Conservation (phyloP, 768 basidiomycete species). For the Lactarius psammicola region DNA sequence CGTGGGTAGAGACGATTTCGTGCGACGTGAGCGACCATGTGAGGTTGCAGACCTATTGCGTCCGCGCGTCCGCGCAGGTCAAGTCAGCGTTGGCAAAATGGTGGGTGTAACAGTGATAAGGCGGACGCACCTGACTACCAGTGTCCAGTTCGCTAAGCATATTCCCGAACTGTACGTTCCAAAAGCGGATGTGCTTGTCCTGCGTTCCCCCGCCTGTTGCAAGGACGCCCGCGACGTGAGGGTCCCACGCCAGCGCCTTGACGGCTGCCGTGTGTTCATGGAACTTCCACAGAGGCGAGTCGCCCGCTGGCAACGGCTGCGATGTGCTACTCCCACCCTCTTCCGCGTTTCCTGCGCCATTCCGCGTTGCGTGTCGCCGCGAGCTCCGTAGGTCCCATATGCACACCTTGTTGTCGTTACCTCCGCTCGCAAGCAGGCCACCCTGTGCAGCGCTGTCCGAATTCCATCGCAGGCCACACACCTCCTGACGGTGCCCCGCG, state of each 20-base stretch:
- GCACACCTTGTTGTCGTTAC: conserved; percentile 99
- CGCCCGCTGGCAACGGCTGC: conserved; percentile 41
- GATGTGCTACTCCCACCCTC: conserved; percentile 32
- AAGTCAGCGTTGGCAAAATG: background rate
- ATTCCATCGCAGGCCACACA: conserved; percentile 95
- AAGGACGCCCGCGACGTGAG: conserved; percentile 85
- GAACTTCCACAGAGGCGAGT: conserved; percentile 86
- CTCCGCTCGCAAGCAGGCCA: conserved; percentile 83
- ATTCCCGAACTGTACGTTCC: conserved; percentile 87
- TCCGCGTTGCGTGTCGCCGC: conserved; percentile 38
- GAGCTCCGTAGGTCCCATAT: conserved; percentile 90
- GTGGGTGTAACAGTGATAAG: background rate
- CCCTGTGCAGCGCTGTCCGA: conserved; percentile 45
- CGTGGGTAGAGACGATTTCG: conserved; percentile 97
- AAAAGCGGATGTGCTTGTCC: conserved; percentile 96
- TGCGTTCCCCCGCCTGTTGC: conserved; percentile 98
- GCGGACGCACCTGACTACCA: conserved; percentile 77
- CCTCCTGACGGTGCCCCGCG: conserved; percentile 84
- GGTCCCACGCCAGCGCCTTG: conserved; percentile 98
- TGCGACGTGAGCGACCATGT: conserved; percentile 96
- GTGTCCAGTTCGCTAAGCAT: conserved; percentile 90
- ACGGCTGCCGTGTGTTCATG: conserved; percentile 97
- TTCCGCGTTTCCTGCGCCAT: conserved; percentile 33
- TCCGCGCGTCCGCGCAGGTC: no score
- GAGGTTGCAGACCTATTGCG: conserved; percentile 95